These are phyloP conservation scores for Juncus inflexus DNA, from an alignment of 176 grass and related monocot genomes.

Conservation along the genomic window DNA sequence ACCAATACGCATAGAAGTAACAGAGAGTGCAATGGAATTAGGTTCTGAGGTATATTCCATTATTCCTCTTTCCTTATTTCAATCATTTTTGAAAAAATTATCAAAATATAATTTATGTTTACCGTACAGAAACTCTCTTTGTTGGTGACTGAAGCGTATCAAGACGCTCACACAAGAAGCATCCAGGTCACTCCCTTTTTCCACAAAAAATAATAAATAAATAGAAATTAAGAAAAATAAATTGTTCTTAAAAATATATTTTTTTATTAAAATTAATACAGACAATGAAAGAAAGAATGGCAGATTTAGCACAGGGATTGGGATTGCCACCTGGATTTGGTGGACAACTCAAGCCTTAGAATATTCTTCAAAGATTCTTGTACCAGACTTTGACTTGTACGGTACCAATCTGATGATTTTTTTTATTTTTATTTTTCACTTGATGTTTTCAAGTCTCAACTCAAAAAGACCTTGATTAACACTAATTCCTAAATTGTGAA, in stretches of 20 bases:
- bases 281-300: conserved; percentile 99
- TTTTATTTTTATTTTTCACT: too few species aligned
- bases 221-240: background rate
- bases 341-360: conserved; percentile 48
- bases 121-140: conserved; percentile 70
- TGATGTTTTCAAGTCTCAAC: too few species aligned
- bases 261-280: conserved; percentile 19
- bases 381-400: too few species aligned
- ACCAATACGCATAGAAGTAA: conserved; percentile 93
- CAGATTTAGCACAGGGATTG: conserved; percentile 82
- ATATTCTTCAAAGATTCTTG: too few species aligned
- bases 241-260: conserved; percentile 14
- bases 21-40: conserved; percentile 83
- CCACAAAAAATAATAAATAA: background rate
- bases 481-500: too few species aligned
- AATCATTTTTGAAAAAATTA: background rate
- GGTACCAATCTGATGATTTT: too few species aligned
- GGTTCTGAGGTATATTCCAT: conserved; percentile 58
- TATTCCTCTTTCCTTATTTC: background rate
- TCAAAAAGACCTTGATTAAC: too few species aligned
- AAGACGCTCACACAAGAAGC: conserved; percentile 86
- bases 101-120: conserved; percentile 3
- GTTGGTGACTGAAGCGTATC: conserved; percentile 89
- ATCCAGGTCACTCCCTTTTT: conserved; percentile 48
- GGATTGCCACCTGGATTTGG: conserved; percentile 79